phyloP scores from a whole-genome alignment of 805 yeast genomes.

The Kluyveromyces wickerhamii region DNA sequence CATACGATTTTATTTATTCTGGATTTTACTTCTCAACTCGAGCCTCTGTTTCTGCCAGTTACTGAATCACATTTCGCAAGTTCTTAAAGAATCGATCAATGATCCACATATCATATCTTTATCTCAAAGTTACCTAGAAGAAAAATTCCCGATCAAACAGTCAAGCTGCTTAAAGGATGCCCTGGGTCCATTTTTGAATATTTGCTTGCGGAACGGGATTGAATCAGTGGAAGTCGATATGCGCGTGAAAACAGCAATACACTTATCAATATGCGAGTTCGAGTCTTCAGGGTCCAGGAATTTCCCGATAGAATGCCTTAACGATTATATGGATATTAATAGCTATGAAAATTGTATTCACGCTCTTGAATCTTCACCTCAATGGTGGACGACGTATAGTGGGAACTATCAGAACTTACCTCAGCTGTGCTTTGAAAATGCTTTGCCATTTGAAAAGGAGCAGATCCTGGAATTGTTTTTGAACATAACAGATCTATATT shows the following conservation, averaged over 20 bases:
- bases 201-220: conserved; percentile 35
- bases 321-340: conserved; percentile 9
- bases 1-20: no score
- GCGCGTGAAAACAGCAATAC: conserved; percentile 36
- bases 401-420: conserved; percentile 53
- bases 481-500: conserved; percentile 37
- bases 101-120: background rate
- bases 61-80: background rate
- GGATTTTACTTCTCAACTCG: no score
- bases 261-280: conserved; percentile 49
- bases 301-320: conserved; percentile 22
- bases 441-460: conserved; percentile 45
- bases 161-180: conserved; percentile 36
- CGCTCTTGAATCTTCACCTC: conserved; percentile 37
- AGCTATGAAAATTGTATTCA: conserved; percentile 33
- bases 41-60: conserved; percentile 1
- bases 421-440: conserved; percentile 44
- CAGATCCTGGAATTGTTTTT: conserved; percentile 39
- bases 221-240: conserved; percentile 32
- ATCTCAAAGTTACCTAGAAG: conserved; percentile 10
- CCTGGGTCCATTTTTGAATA: conserved; percentile 32
- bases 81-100: background rate
- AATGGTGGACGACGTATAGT: conserved; percentile 69
- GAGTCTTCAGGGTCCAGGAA: conserved; percentile 36
- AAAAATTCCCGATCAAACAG: conserved; percentile 18